A percentile compares a stretch with the other conserved stretches of the same genome.
phyloP scores from a whole-genome alignment of 2,329 filamentous ascomycete genomes.

The Aotearoamyces nothofagi region DNA sequence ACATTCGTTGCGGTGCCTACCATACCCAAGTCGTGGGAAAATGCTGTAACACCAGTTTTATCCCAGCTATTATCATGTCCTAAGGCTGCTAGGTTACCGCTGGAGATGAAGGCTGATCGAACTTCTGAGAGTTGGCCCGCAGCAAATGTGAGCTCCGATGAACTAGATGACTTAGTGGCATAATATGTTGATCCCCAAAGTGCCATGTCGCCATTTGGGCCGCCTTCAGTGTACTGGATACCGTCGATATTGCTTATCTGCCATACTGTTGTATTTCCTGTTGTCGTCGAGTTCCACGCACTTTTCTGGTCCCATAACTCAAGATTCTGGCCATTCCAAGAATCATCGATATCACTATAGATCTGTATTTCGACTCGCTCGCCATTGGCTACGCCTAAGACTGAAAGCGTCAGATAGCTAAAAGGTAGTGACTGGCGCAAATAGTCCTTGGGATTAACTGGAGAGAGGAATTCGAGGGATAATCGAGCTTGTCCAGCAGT shows the following conservation, averaged over 20 bases:
- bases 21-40: conserved; percentile 31
- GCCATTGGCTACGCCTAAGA: conserved; percentile 1
- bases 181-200: conserved; percentile 3
- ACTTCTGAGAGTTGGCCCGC: conserved; percentile 19
- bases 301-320: conserved; percentile 2
- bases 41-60: conserved; percentile 29
- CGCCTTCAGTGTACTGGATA: conserved; percentile 2
- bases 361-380: conserved; percentile 13
- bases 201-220: conserved; percentile 3
- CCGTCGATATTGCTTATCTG: conserved; percentile 4
- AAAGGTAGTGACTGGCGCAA: conserved; percentile 21
- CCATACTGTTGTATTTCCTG: conserved; percentile 4
- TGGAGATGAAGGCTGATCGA: conserved; percentile 26
- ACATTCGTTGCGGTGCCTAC: conserved; percentile 18
- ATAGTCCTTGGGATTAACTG: conserved; percentile 19
- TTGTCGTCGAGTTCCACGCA: conserved; percentile 5
- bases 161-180: conserved; percentile 1
- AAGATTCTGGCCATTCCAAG: conserved; percentile 18
- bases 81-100: conserved; percentile 30
- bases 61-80: conserved; percentile 30
- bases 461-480: conserved; percentile 21
- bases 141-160: conserved; percentile 3
- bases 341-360: conserved; percentile 20
- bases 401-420: conserved; percentile 18
- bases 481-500: conserved; percentile 14